Evolutionary conservation across 129 eudicot species (phyloP), one percentile per base, ranked within the genome.

Genomic region (Dittrichia graveolens): DNA sequence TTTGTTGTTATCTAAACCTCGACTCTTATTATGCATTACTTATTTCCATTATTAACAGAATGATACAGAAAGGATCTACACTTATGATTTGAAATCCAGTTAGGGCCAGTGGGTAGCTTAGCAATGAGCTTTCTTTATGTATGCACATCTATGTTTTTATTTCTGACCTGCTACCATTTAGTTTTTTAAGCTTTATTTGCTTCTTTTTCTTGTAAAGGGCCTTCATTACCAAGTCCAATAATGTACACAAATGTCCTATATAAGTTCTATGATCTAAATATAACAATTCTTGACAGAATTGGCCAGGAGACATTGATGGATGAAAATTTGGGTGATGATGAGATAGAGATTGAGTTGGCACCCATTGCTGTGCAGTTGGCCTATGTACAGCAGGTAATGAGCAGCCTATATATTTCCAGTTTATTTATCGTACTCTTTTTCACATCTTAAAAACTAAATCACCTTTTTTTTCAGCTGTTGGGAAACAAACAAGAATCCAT

Each of bases 231-330:
- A 31, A 52, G 44, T 44, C 31, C 53, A 43, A 59, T 76, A 40
- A 54, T 41, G 12, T 66, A 35, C 57, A 39, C 44, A 62, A 37
- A 49, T 66, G 67, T 44, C 3, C 70, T 65, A 66, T 19, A 75
- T 38, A 65, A 19, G 10, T 77, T 62, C 35, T 65, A 12, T 41
- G 39, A 55, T 74, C 64, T 61, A 42, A 62, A 75, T 75, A 63
- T 48, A 61, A 24, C 31, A 71, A 8, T 11, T 41, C 63, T 72
- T 59, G 64, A 71, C 89, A 94, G 98, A 81, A 86, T 85, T 10
- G 96, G 98, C n/a, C 98, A 87, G 83, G 98, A 94, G 82, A 59
- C 87, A 6, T 62, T 94, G 46, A 85, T 94, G 98, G 98, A 94
- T 11, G 98, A 94, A 43, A 85, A 90, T 71, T 72, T 71, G 8